These are phyloP conservation scores for Helotiales sp. DNA, from an alignment of 2,329 filamentous ascomycete species.

Conservation along the genomic window DNA sequence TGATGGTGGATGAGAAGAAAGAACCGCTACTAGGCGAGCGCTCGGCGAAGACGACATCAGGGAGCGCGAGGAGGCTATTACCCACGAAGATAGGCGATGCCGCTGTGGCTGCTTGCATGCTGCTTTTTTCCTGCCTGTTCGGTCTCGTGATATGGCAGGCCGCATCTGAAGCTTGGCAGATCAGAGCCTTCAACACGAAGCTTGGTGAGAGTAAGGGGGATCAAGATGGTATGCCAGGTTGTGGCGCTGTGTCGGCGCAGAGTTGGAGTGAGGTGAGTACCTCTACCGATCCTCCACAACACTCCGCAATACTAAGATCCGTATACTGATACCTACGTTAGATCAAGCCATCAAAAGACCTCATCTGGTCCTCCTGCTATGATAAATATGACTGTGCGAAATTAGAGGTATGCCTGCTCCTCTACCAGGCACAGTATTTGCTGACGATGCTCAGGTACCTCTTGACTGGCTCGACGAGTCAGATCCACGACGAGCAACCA, in stretches of 20 bases:
- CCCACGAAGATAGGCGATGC: not conserved
- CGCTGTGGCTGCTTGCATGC: no score
- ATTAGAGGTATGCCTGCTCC: conserved; percentile 17
- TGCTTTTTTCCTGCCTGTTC: not conserved
- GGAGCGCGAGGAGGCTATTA: not conserved
- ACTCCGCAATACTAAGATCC: not conserved
- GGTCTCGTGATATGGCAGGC: not conserved
- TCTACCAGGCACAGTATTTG: not conserved
- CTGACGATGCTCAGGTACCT: conserved; percentile 9
- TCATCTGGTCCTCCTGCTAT: conserved; percentile 29
- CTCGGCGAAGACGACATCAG: not conserved
- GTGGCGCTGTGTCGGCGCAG: conserved; percentile 5
- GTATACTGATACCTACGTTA: not conserved
- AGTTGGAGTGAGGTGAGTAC: conserved; percentile 7
- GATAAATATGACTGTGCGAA: conserved; percentile 27
- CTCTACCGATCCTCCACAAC: not conserved
- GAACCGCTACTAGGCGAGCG: not conserved
- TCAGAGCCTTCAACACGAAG: not conserved
- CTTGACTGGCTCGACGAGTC: conserved; percentile 28
- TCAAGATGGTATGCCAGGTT: not conserved
- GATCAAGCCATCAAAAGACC: conserved; percentile 12
- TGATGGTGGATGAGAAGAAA: not conserved
- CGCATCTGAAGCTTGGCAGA: not conserved
- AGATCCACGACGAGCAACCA: conserved; percentile 11
- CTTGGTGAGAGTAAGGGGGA: no score